These are phyloP conservation scores for Margaritispora aquatica DNA, from an alignment of 495 filamentous ascomycete genomes.

Conservation along the genomic window DNA sequence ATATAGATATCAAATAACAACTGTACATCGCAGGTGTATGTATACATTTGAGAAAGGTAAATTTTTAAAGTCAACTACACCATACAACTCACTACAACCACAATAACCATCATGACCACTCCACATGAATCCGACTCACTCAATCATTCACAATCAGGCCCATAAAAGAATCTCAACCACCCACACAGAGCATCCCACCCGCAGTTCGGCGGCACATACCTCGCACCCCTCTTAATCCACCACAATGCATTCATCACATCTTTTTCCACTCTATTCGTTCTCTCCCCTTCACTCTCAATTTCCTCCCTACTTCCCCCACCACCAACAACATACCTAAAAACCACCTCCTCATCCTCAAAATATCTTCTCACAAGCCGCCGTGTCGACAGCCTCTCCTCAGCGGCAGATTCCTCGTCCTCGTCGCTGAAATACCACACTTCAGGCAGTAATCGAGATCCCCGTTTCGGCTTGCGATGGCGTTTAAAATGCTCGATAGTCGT, in stretches of 20 bases:
- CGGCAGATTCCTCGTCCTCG: background rate
- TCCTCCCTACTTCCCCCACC: no score
- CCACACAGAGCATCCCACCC: no score
- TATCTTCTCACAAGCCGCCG: background rate
- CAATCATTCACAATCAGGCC: no score
- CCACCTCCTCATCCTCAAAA: background rate
- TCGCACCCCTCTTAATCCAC: constrained; percentile 4
- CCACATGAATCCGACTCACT: no score
- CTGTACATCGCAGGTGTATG: no score
- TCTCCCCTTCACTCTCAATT: background rate
- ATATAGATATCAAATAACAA: no score
- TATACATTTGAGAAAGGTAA: no score
- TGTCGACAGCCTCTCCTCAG: background rate
- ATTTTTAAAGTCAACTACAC: no score
- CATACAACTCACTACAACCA: no score
- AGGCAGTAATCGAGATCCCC: background rate
- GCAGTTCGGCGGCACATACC: constrained; percentile 7
- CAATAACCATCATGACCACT: no score
- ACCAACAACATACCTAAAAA: background rate
- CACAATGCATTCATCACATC: background rate
- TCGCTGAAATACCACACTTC: background rate
- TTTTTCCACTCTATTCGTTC: background rate
- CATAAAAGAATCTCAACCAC: background rate
- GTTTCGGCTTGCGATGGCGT: background rate
- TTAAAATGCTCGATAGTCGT: background rate